Percentiles rank a stretch among this genome's conserved stretches.
Evolutionary conservation across 345 rosid species (phyloP).

Genomic region (Eutrema japonicum): DNA sequence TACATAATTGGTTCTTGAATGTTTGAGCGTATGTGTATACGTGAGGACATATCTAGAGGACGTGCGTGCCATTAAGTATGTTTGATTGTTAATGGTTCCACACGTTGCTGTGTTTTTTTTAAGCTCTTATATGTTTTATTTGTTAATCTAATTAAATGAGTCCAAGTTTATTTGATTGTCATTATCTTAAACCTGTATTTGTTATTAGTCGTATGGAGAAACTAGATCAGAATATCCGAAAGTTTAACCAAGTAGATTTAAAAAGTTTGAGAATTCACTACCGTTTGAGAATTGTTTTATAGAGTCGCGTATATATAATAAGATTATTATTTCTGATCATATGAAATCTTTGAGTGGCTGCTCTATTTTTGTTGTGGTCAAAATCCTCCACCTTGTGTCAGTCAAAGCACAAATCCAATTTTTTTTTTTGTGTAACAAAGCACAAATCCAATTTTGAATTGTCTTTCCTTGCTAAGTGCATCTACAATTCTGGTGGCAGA

Average conservation of each 20-base stretch:
- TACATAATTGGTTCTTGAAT: slow-evolving; percentile 31
- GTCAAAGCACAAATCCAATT: too few species aligned
- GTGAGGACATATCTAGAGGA: slow-evolving; percentile 24
- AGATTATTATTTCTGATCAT: too few species aligned
- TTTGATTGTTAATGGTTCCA: slow-evolving; percentile 41
- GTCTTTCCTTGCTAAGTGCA: slow-evolving; percentile 5
- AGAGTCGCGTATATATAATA: not conserved
- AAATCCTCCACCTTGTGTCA: not conserved
- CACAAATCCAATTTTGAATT: slow-evolving; percentile 39
- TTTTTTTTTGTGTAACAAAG: not conserved
- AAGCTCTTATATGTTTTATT: not conserved
- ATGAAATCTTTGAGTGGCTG: not conserved
- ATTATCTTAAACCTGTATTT: not conserved
- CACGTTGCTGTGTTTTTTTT: slow-evolving; percentile 26
- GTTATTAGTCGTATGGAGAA: not conserved
- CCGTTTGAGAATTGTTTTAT: not conserved
- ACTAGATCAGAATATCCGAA: slow-evolving; percentile 9
- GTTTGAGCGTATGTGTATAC: slow-evolving; percentile 29
- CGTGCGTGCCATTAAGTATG: slow-evolving; percentile 43
- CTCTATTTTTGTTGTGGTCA: slow-evolving; percentile 29
- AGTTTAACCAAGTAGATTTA: not conserved
- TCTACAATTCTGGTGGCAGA: slow-evolving; percentile 11
- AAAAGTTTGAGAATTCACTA: not conserved
- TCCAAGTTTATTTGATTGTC: not conserved
- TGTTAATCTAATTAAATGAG: not conserved